Evolutionary conservation across 352 stramenopile genomes (phyloP), one percentile per base, ranked within the genome.

Genomic region (Labyrinthula sp.): DNA sequence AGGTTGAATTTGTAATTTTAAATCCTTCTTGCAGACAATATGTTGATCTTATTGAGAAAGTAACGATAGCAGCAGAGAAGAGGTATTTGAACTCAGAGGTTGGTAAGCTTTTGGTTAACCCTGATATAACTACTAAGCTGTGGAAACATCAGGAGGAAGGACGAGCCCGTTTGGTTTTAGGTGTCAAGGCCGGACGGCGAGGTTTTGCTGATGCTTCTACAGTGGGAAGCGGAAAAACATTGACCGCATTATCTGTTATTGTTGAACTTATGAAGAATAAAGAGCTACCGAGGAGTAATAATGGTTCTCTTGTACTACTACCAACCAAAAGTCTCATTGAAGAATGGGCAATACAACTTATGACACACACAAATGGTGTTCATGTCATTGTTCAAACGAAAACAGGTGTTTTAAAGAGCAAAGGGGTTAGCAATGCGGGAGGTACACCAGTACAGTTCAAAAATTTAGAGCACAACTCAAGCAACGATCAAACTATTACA

Each of bases 151-250:
- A 47, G 27, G 18, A 47, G 17, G 24, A 47, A 17, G 39, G 28
- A 3, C 18, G 36, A 21, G 24, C 36, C 27, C 36, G 39, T 22
- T 28, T 47, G 15, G 25, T 8, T 2, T 28, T 28, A 6, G 40
- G 40, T 12, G 30, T 47, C 1, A 28, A 12, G 6, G 20, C 14
- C 26, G 40, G 40, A 0, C 26, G 27, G 40, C 40, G 36, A 4
- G 40, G 40, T 8, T 47, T 47, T 20, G 40, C 40, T 15, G 40
- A 47, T 21, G 40, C 40, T 24, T 47, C 40, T n/a, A 45, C 8
- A 8, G 40, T 47, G 12, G 40, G 40, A n/a, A 30, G 28, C 8
- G 40, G 40, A 22, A 47, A 47, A 24, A 47, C 40, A 4, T 30
- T 47, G 3, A 31, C 40, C 0, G 40, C 40, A 18, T 20, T 47